Evolutionary conservation across 148 eudicot genomes (phyloP).

Genomic region (Gaultheria prostrata): DNA sequence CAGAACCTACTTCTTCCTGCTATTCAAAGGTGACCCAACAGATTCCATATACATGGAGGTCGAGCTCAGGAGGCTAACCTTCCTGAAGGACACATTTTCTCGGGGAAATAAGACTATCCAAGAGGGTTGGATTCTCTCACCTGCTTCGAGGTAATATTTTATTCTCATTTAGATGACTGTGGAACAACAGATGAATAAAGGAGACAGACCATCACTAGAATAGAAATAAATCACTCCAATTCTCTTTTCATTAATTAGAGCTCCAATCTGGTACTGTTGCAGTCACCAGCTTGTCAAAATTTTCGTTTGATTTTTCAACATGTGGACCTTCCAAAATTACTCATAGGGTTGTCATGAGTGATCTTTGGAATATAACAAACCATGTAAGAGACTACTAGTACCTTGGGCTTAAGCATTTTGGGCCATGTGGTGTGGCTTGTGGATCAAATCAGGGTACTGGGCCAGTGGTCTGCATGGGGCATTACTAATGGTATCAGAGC

Average conservation of each 20-base stretch:
- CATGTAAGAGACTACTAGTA: too few species aligned
- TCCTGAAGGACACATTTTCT: constrained; percentile 62
- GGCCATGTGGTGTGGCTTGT: too few species aligned
- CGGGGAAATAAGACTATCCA: constrained; percentile 49
- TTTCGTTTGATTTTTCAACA: neutral
- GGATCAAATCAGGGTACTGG: too few species aligned
- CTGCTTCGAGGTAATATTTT: constrained; percentile 62
- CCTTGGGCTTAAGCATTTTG: too few species aligned
- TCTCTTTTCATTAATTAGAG: neutral
- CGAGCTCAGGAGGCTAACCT: constrained; percentile 70
- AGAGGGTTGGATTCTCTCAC: constrained; percentile 56
- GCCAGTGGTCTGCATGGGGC: too few species aligned
- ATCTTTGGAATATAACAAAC: too few species aligned
- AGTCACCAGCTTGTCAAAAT: neutral
- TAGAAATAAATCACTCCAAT: neutral
- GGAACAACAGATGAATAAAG: neutral
- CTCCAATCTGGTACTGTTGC: neutral
- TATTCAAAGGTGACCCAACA: constrained; percentile 67
- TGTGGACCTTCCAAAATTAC: neutral
- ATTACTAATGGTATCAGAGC: too few species aligned
- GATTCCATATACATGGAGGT: constrained; percentile 94
- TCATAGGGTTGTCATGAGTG: neutral
- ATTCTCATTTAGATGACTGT: neutral
- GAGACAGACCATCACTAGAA: neutral
- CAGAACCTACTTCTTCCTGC: constrained; percentile 81